Percentiles rank a stretch among this genome's conserved stretches.
Evolutionary conservation across 2,329 filamentous ascomycete species (phyloP).

Genomic region (Nothophaeocryptopus gaeumannii): DNA sequence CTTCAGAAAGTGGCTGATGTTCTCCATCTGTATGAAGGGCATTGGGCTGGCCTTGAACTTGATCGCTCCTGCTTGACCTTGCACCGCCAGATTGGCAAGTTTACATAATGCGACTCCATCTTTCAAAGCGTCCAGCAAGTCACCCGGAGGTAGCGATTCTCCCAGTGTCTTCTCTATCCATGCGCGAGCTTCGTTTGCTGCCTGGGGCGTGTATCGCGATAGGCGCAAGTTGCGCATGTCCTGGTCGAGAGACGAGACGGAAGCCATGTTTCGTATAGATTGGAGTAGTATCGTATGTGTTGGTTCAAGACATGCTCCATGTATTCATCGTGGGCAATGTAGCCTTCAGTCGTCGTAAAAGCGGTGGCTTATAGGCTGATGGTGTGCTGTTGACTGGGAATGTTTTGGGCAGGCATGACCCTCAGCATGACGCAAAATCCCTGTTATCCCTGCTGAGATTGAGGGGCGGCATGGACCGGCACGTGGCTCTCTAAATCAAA

Average conservation of each 20-base stretch:
- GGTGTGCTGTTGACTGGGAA: neutral
- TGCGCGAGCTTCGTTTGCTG: constrained; percentile 75
- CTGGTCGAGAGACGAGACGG: constrained; percentile 88
- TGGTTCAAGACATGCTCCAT: no score
- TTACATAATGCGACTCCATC: constrained; percentile 92
- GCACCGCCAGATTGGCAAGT: constrained; percentile 78
- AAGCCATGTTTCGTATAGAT: constrained; percentile 65
- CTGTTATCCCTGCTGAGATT: neutral
- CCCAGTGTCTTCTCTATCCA: constrained; percentile 86
- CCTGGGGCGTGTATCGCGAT: constrained; percentile 86
- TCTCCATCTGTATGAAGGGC: constrained; percentile 99
- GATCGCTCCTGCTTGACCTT: constrained; percentile 72
- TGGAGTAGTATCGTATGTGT: neutral
- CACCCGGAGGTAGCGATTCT: constrained; percentile 66
- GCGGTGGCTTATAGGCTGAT: constrained; percentile 1
- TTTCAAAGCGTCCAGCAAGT: constrained; percentile 81
- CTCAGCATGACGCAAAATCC: neutral
- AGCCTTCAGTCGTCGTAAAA: neutral
- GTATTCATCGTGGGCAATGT: no score
- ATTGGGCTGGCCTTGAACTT: constrained; percentile 89
- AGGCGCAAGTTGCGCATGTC: constrained; percentile 92
- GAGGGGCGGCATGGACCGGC: neutral
- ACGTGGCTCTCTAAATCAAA: no score
- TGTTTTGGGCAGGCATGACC: neutral
- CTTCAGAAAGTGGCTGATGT: constrained; percentile 91